Base-by-base conservation (phyloP, 306 rosid species). In the Coriaria nepalensis region DNA sequence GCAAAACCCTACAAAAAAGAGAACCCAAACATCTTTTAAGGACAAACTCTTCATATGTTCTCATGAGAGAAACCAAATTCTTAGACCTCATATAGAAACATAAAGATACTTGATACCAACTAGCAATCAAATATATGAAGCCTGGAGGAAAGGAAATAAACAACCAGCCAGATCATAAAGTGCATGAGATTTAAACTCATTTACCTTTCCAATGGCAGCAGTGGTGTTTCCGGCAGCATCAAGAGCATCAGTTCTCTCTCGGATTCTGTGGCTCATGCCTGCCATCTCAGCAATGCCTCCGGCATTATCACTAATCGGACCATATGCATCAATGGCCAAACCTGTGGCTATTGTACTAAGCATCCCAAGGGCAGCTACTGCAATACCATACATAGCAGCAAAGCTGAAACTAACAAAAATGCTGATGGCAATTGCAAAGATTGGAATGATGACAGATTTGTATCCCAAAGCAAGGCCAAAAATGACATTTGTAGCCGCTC, bases 251-350 rank as follows among this genome's bases (percentile, higher is more conserved):
- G 95, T 90, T 67, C 95, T 73, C 77, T 90, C 98, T 10, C 98
- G 71, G 20, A 81, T 85, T 60, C 82, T 73, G 76, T 85, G 95
- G 63, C 94, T 81, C 98, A 90, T 85, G 47, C 95, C 98, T 2
- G 95, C 98, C 98, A 90, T 90, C 77, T 90, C 95, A 55, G 97
- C 97, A 68, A 90, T 90, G 61, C 95, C 97, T 50, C 97, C 92
- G 14, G 95, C 98, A 53, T 90, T 90, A 77, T 90, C 95, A 69
- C 98, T 81, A 70, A 90, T 90, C 52, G 98, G 95, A 65, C 98
- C 98, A 62, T 85, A 90, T 2, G 98, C 95, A 61, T 90, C 95
- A 33, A 90, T 90, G 59, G 98, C 98, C 75, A 90, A 71, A 47
- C 94, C 98, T 43, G 95, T 90, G 6, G 98, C 94, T 7, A 84